phyloP scores from a whole-genome alignment of 2,329 filamentous ascomycete genomes.

The Orbilia quercus region DNA sequence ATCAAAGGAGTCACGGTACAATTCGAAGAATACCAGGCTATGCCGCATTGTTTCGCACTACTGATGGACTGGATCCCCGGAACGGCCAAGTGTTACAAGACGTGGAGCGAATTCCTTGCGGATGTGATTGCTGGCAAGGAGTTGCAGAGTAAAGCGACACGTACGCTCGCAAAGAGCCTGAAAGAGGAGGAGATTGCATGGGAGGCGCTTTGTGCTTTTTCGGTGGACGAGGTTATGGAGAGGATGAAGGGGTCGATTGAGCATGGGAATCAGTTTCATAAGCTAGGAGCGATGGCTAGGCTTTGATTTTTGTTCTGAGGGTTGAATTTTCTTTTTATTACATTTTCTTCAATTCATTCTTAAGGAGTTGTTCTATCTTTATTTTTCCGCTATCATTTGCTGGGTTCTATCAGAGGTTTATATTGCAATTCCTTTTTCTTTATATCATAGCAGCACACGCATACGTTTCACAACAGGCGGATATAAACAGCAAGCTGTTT shows the following conservation, averaged over 20 bases:
- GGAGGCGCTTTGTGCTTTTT: slow-evolving; percentile 64
- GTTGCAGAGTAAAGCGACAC: slow-evolving; percentile 67
- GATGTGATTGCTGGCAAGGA: slow-evolving; percentile 60
- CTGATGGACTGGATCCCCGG: slow-evolving; percentile 67
- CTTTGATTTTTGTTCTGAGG: slow-evolving; percentile 22
- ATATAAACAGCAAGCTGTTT: too few species aligned
- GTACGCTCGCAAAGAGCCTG: slow-evolving; percentile 64
- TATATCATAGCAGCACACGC: too few species aligned
- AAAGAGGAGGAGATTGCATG: slow-evolving; percentile 66
- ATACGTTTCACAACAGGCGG: too few species aligned
- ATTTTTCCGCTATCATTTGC: not conserved
- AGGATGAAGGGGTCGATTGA: slow-evolving; percentile 64
- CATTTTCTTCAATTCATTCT: not conserved
- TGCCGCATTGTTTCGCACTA: slow-evolving; percentile 80
- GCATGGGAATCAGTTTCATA: slow-evolving; percentile 58
- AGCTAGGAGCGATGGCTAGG: slow-evolving; percentile 22
- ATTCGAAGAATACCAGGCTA: slow-evolving; percentile 80
- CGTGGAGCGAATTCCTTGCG: slow-evolving; percentile 70
- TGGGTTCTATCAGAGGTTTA: too few species aligned
- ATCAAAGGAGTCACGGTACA: slow-evolving; percentile 71
- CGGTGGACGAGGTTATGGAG: slow-evolving; percentile 62
- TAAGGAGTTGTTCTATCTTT: not conserved
- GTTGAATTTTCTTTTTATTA: too few species aligned
- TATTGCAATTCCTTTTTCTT: too few species aligned
- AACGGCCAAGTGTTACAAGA: slow-evolving; percentile 68